Conservation (phyloP, 441 rosid species). For the Pelargonium myrrhifolium region DNA sequence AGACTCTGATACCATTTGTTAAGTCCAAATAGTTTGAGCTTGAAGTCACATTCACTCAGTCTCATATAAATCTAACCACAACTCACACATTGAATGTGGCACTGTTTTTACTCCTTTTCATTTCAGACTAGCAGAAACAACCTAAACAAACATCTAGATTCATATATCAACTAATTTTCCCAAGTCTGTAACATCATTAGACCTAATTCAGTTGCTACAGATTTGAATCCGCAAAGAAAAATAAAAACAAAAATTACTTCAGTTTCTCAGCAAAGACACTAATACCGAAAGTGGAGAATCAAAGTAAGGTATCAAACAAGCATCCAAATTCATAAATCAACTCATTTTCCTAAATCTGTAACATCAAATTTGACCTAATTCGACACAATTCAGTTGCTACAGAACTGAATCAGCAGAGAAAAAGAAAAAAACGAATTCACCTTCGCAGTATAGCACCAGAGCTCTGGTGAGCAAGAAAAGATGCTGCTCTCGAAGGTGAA, state of each 20-base stretch:
- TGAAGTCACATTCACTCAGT: no score
- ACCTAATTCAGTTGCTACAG: neutral
- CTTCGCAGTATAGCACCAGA: conserved; percentile 29
- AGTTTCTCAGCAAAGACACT: conserved; percentile 24
- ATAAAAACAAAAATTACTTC: neutral
- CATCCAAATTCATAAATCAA: no score
- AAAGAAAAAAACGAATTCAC: conserved; percentile 18
- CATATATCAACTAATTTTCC: neutral
- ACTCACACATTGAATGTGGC: no score
- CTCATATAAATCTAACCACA: no score
- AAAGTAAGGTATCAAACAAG: conserved; percentile 32
- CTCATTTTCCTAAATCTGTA: neutral
- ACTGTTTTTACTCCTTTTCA: no score
- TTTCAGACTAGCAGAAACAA: no score
- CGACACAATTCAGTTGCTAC: neutral
- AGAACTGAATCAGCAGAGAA: neutral
- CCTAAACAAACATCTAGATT: neutral
- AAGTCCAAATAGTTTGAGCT: no score
- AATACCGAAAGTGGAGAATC: conserved; percentile 33
- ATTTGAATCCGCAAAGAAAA: neutral
- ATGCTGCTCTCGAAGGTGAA: conserved; percentile 32
- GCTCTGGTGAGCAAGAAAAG: conserved; percentile 32
- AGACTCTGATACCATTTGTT: no score
- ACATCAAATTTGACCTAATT: neutral
- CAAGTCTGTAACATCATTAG: neutral